Percentiles rank a stretch among this genome's conserved stretches.
Conservation (phyloP, 495 filamentous ascomycete genomes). For the Tuber borchii region DNA sequence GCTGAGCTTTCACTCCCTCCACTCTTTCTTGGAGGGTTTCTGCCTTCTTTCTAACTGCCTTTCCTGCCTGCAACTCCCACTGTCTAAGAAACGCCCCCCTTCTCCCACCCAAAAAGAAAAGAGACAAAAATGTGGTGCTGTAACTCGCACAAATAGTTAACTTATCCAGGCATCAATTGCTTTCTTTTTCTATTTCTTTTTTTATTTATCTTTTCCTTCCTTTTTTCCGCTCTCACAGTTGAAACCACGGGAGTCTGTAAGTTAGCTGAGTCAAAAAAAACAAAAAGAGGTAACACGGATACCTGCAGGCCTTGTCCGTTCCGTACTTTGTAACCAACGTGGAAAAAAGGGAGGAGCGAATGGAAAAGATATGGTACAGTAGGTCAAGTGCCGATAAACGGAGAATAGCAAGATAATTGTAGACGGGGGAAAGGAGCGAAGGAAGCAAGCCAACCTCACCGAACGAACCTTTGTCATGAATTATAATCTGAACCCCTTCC, state of each 20-base stretch:
- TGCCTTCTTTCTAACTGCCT: background rate
- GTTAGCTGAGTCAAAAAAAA: background rate
- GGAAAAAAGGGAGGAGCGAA: background rate
- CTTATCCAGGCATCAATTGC: background rate
- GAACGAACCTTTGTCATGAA: background rate
- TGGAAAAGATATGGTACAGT: background rate
- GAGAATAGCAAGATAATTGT: background rate
- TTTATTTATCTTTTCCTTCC: background rate
- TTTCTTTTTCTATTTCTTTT: background rate
- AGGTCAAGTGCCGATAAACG: background rate
- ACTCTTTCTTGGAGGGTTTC: background rate
- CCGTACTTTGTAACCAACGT: background rate
- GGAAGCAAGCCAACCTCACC: background rate
- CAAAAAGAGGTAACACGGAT: background rate
- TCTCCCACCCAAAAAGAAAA: background rate
- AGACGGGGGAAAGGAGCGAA: background rate
- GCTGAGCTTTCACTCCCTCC: background rate
- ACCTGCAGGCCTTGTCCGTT: background rate
- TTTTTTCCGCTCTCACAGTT: background rate
- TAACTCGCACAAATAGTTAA: background rate
- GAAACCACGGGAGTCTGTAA: background rate
- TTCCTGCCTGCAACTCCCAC: background rate
- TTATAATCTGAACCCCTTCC: background rate
- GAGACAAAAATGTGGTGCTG: background rate
- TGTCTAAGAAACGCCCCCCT: background rate